Conservation (phyloP, 495 filamentous ascomycete species). For the Xylaria venustula region DNA sequence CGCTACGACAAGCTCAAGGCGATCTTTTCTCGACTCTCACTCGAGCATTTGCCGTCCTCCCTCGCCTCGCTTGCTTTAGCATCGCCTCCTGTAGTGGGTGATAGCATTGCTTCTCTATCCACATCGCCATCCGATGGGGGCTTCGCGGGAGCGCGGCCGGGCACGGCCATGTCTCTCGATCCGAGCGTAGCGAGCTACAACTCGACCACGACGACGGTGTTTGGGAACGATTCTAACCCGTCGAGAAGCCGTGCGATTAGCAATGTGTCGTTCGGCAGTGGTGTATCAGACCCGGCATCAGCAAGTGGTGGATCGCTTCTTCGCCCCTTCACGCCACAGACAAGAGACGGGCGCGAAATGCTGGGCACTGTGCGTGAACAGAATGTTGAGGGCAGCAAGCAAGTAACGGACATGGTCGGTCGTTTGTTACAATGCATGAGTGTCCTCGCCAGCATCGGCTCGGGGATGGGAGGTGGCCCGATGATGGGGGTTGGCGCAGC, state of each 20-base stretch:
- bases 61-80: constrained; percentile 44
- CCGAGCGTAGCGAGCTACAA: constrained; percentile 70
- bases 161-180: constrained; percentile 70
- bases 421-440: constrained; percentile 96
- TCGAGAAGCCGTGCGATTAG: constrained; percentile 73
- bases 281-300: constrained; percentile 32
- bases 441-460: constrained; percentile 72
- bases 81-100: constrained; percentile 35
- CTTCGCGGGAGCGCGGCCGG: constrained; percentile 46
- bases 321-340: constrained; percentile 52
- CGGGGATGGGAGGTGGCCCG: constrained; percentile 40
- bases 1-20: constrained; percentile 81
- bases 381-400: constrained; percentile 68
- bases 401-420: constrained; percentile 89
- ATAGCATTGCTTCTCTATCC: constrained; percentile 43
- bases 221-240: constrained; percentile 57
- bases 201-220: constrained; percentile 68
- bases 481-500: constrained; percentile 32
- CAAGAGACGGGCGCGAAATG: constrained; percentile 41
- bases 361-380: constrained; percentile 38
- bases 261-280: constrained; percentile 74
- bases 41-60: constrained; percentile 75
- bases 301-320: constrained; percentile 50
- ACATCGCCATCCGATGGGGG: constrained; percentile 31
- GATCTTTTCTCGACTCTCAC: constrained; percentile 85